Evolutionary conservation across 108 stramenopile genomes (phyloP).

Genomic region (Cyclostephanos invisitatus): DNA sequence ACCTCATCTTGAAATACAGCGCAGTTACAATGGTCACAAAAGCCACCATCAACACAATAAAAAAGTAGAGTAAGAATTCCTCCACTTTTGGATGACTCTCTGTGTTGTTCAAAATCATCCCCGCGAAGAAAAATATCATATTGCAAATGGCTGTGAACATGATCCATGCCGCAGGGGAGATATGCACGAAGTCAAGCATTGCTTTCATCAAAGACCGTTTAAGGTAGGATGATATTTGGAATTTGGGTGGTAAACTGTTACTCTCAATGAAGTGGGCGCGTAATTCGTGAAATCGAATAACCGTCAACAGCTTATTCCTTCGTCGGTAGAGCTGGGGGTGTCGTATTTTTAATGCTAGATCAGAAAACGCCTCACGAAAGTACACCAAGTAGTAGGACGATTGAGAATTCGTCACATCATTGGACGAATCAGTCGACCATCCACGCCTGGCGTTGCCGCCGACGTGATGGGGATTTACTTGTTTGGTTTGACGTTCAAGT

Average conservation of each 20-base stretch:
- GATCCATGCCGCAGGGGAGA: conserved; percentile 76
- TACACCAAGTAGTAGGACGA: not conserved
- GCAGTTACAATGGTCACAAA: conserved; percentile 27
- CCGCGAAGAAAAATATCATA: conserved; percentile 69
- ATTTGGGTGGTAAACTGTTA: conserved; percentile 69
- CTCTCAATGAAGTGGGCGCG: conserved; percentile 79
- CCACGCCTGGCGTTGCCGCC: not conserved
- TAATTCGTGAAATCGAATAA: conserved; percentile 84
- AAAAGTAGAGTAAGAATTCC: conserved; percentile 40
- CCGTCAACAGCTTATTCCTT: conserved; percentile 63
- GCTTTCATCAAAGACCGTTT: conserved; percentile 62
- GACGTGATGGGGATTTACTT: not conserved
- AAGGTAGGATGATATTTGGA: conserved; percentile 83
- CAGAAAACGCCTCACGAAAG: not conserved
- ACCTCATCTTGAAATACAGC: conserved; percentile 46
- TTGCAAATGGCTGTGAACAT: conserved; percentile 61
- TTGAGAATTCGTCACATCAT: not conserved
- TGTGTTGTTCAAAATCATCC: conserved; percentile 56
- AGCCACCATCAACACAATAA: conserved; percentile 33
- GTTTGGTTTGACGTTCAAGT: conserved; percentile 18
- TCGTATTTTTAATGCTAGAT: conserved; percentile 32
- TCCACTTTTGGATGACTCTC: conserved; percentile 24
- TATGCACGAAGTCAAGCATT: conserved; percentile 70
- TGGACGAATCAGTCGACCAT: not conserved
- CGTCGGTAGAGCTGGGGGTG: conserved; percentile 31